Base-by-base conservation (phyloP, 2,329 filamentous ascomycete genomes). In the Venturia aucupariae region DNA sequence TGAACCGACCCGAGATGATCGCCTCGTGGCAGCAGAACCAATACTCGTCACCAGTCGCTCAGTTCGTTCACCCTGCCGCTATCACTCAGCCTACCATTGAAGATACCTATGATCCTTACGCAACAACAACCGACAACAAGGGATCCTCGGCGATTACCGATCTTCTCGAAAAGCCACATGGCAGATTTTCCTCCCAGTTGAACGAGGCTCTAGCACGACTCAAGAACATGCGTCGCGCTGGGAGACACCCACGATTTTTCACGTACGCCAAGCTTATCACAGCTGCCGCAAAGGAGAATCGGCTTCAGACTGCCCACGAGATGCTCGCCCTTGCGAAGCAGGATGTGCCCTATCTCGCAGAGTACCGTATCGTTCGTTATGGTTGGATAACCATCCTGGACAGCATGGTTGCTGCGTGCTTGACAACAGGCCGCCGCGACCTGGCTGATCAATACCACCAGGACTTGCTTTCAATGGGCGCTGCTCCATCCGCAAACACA, bases 311-410 rank as follows among this genome's bases (percentile, higher is more conserved):
- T 60, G 92, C 90, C 71, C 85, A 92, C 68, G 92, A 97, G 67
- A 89, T 99, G 62, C 82, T 97, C 39, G 86, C 84, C 69, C 95
- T 96, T 85, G 94, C 94, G 15, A 89, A 91, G 70, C 84, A 87
- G 65, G 94, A 99, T 74, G 86, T 97, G 66, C 94, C 94, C 60
- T 84, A 93, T 41, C 82, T 93, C 67, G 82, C 87, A 51, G 89
- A 96, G 74, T 96, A 95, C 74, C 84, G 89, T 27, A 86, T 91
- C 67, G 92, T 97, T 39, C 87, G 92, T 67, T 96, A 96, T 72
- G 94, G 94, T 61, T 99, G 94, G 94, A 90, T 92, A 51, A 92
- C 91, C 2, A 97, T 99, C 67, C 82, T 97, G 55, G 94, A 99
- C 74, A 89, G 94, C 59, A 97, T 97, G 92, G 88, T 97, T 65